phyloP scores from a whole-genome alignment of 768 basidiomycete genomes.

The Amanita muscaria region DNA sequence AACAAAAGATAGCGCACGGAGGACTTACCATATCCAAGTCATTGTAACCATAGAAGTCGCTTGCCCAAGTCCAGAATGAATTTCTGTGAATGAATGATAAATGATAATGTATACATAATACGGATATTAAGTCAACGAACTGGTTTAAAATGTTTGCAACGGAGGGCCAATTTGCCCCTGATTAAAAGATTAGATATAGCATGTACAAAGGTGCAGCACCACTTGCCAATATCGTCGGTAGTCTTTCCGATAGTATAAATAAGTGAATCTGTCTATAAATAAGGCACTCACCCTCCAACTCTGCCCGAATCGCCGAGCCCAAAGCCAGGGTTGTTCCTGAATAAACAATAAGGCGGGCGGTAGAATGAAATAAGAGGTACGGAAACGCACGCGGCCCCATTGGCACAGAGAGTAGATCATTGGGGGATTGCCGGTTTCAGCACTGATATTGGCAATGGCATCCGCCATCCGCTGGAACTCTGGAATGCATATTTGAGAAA shows the following conservation, averaged over 20 bases:
- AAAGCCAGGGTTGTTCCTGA: conserved; percentile 54
- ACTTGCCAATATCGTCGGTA: conserved; percentile 39
- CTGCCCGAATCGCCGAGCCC: conserved; percentile 52
- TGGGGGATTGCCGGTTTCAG: conserved; percentile 41
- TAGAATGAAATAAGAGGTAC: not conserved
- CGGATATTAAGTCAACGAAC: conserved; percentile 19
- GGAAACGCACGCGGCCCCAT: conserved; percentile 50
- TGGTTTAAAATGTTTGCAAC: conserved; percentile 46
- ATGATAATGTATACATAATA: not conserved
- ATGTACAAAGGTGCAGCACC: not conserved
- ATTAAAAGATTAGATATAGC: conserved; percentile 6
- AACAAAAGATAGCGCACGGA: not conserved
- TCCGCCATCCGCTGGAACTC: conserved; percentile 54
- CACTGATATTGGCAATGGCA: conserved; percentile 43
- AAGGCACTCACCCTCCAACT: conserved; percentile 48
- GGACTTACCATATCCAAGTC: conserved; percentile 56
- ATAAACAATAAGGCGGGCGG: not conserved
- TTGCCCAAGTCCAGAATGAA: conserved; percentile 53
- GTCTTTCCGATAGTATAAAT: conserved; percentile 25
- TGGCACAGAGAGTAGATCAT: conserved; percentile 55
- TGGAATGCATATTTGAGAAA: conserved; percentile 15
- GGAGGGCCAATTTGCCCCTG: conserved; percentile 41
- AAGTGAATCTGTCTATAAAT: not conserved
- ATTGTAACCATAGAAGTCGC: conserved; percentile 61
- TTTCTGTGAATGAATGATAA: conserved; percentile 31